Base-by-base conservation (phyloP, 1,284 basidiomycete genomes). In the Ustilago crameri region DNA sequence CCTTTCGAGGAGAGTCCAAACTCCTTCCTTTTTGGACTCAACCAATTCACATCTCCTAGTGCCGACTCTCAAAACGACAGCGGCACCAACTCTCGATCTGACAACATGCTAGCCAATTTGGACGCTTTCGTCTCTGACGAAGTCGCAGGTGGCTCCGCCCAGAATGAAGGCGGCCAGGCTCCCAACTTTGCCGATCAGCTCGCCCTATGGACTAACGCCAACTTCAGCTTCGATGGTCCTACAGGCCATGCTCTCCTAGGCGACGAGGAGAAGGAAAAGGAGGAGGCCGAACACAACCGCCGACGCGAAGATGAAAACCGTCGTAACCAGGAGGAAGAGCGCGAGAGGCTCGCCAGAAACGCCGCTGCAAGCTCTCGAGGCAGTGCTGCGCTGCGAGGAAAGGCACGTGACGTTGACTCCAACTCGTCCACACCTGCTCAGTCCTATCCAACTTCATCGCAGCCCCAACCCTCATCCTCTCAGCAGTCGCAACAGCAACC, bases 151-250 rank as follows among this genome's bases (percentile, higher is more conserved):
- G 59, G 34, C 38, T 54, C 66, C 18, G 37, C 14, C 12, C 53
- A 57, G 26, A 68, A 62, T 49, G 72, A 72, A n/a, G 48, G 46
- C 12, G 57, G 52, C 32, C 61, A 70, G 27, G 63, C 63, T 37
- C 61, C 67, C 51, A 79, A 75, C 51, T 79, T 83, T 58, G 71
- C 80, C 32, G 81, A 83, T 37, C 81, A 83, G 52, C 74, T 83
- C 5, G 78, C 78, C 7, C 72, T 83, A 2, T 83, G 81, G 81
- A 83, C 80, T 42, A 83, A 80, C 38, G 80, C 80, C 43, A 81
- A 78, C 58, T 83, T 83, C 59, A 78, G 68, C 54, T 83, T 83
- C 50, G 81, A 83, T 40, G 80, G 80, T 14, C 80, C 81, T 22
- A 82, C 81, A 22, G 81, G 81, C 10, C 80, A 82, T 44, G 81